Conservation (phyloP, 441 rosid genomes). For the Bocquillonia castaneifolia region DNA sequence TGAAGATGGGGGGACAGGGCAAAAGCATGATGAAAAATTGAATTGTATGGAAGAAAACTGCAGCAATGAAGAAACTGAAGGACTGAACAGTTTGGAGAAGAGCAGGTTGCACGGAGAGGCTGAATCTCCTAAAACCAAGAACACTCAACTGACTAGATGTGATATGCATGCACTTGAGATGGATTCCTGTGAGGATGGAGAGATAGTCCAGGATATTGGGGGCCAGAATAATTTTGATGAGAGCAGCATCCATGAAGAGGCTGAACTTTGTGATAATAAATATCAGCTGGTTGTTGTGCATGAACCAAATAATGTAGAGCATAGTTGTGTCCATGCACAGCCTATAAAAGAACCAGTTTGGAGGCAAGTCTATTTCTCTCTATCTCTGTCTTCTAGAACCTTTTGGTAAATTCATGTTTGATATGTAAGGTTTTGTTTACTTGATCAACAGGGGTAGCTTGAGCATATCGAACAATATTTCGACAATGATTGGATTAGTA, state of each 20-base stretch:
- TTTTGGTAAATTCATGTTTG: slow-evolving; percentile 6
- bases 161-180: no score
- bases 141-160: no score
- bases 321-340: slow-evolving; percentile 18
- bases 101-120: slow-evolving; percentile 19
- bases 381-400: neutral
- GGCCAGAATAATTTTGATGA: slow-evolving; percentile 9
- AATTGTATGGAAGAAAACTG: neutral
- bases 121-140: no score
- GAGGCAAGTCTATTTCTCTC: slow-evolving; percentile 39
- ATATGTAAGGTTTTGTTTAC: slow-evolving; percentile 2
- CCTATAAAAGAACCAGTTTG: slow-evolving; percentile 55
- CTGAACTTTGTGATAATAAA: slow-evolving; percentile 23
- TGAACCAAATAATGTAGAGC: neutral
- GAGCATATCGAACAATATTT: slow-evolving; percentile 20
- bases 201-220: slow-evolving; percentile 21
- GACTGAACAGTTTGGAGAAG: slow-evolving; percentile 9
- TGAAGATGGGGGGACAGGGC: slow-evolving; percentile 12
- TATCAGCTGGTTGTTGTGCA: slow-evolving; percentile 3
- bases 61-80: slow-evolving; percentile 13
- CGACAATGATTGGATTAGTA: slow-evolving; percentile 32
- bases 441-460: slow-evolving; percentile 50
- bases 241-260: slow-evolving; percentile 19
- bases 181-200: no score
- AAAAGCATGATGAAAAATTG: slow-evolving; percentile 18